These are phyloP conservation scores for Pseudogymnoascus verrucosus DNA, from an alignment of 2,329 filamentous ascomycete species.

Conservation along the genomic window DNA sequence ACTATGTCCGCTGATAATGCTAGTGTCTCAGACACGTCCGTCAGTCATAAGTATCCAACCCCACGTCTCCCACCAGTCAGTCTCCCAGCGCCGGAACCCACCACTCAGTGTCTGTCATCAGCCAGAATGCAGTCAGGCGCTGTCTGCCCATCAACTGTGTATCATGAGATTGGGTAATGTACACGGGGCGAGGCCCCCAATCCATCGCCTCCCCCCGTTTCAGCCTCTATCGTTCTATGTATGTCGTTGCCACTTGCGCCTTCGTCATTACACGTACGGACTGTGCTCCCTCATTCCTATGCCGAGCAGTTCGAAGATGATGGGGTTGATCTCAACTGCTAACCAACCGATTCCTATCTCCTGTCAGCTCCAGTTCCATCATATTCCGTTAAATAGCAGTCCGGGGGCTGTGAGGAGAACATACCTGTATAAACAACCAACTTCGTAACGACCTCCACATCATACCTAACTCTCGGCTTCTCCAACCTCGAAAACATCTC, in stretches of 20 bases:
- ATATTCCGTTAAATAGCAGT: background rate
- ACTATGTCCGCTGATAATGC: constrained; percentile 3
- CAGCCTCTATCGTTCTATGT: background rate
- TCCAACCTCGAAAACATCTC: constrained; percentile 80
- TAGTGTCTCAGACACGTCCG: background rate
- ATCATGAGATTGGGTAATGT: constrained; percentile 5
- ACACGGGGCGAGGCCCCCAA: background rate
- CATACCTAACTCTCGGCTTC: constrained; percentile 84
- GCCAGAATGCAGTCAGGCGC: background rate
- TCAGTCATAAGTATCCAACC: constrained; percentile 2
- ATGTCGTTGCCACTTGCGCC: background rate
- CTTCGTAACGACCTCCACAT: constrained; percentile 98
- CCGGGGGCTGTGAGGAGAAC: constrained; percentile 24
- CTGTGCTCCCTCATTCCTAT: constrained; percentile 26
- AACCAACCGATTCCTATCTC: constrained; percentile 70
- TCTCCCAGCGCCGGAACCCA: background rate
- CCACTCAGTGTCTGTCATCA: background rate
- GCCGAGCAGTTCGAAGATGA: constrained; percentile 36
- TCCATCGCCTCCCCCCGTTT: background rate
- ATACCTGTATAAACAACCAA: constrained; percentile 86
- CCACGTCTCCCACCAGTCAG: background rate
- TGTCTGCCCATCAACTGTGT: background rate
- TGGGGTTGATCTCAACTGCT: constrained; percentile 44
- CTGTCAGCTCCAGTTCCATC: background rate
- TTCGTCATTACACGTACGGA: background rate